A percentile compares a stretch with the other conserved stretches of the same genome.
Evolutionary conservation across 306 rosid species (phyloP).

Genomic region (Fragaria iinumae): DNA sequence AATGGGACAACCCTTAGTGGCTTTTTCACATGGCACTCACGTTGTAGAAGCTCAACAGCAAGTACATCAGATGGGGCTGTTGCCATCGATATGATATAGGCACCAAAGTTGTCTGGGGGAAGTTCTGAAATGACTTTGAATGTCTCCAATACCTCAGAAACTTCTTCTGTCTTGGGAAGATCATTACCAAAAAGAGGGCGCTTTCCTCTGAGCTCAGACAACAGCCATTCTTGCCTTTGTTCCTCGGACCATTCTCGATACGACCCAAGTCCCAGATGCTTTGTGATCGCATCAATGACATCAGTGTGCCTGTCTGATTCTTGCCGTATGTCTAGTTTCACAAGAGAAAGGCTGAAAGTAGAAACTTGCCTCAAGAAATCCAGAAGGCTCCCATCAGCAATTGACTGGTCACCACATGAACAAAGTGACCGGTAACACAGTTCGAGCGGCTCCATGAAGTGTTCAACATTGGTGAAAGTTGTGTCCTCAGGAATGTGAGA

Average conservation of each 20-base stretch:
- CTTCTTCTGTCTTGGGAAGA: conserved; percentile 90
- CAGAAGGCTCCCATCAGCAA: conserved; percentile 99
- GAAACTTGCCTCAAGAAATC: conserved; percentile 96
- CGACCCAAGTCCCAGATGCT: conserved; percentile 79
- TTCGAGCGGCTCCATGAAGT: conserved; percentile 97
- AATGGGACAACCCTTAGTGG: conserved; percentile 89
- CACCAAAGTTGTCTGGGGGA: conserved; percentile 82
- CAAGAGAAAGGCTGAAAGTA: conserved; percentile 91
- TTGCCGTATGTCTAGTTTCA: conserved; percentile 92
- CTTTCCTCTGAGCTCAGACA: conserved; percentile 87
- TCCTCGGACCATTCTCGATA: conserved; percentile 73
- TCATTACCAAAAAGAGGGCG: conserved; percentile 93
- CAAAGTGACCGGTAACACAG: conserved; percentile 92
- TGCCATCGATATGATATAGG: conserved; percentile 97
- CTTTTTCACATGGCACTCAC: conserved; percentile 42
- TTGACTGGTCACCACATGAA: conserved; percentile 76
- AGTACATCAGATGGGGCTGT: conserved; percentile 91
- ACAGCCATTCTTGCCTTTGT: conserved; percentile 86
- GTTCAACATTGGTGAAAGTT: conserved; percentile 85
- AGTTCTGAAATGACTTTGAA: conserved; percentile 82
- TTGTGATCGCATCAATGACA: conserved; percentile 88
- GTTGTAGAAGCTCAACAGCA: conserved; percentile 67
- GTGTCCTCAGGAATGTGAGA: conserved; percentile 84
- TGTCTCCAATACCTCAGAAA: conserved; percentile 79
- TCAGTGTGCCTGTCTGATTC: conserved; percentile 97